Base-by-base conservation (phyloP, 257 asterid genomes). In the Primulina huaijiensis region DNA sequence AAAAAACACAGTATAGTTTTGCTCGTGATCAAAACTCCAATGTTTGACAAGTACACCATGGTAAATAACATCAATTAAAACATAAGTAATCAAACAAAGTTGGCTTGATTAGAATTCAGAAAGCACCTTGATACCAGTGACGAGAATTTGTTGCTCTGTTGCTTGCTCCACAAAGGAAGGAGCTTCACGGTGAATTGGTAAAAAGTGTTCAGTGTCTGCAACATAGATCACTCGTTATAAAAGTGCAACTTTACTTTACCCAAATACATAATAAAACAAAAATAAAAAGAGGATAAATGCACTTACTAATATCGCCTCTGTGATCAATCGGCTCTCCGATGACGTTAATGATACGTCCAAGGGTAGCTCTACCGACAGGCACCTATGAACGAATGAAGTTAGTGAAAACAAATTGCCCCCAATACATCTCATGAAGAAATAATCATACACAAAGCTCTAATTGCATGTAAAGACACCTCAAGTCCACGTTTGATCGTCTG, bases 141-240 rank as follows among this genome's bases (percentile, higher is more conserved):
- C 98, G 21, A 92, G 98, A 79, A 90, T 92, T 79, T 92, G 81
- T 73, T 92, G 98, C 67, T 90, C 98, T 23, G 98, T 92, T 33
- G 98, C 95, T 79, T 92, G 98, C 81, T 92, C 98, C 62, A 90
- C 96, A 62, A 92, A 92, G 67, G 92, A 73, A 61, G 98, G 98
- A 79, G 98, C 97, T 83, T 92, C 98, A 12, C 98, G 96, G 66
- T 92, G 97, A 78, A 92, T 92, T 69, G 98, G 97, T 71, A 92
- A 75, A 67, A 31, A 92, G 85, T 92, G 97, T 1, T 90, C 96
- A 11, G 98, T 92, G 3, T 64, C 98, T 92, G 89, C 76, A 77
- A 52, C 58, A 70, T n/a, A 29, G 75, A 5, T 38, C 19, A 64
- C n/a, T 29, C 37, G 62, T 74, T 66, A 61, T 78, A 56, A 74